Evolutionary conservation across 345 rosid species (phyloP), one percentile per base, ranked within the genome.

Genomic region (Noccaea bulbosa): DNA sequence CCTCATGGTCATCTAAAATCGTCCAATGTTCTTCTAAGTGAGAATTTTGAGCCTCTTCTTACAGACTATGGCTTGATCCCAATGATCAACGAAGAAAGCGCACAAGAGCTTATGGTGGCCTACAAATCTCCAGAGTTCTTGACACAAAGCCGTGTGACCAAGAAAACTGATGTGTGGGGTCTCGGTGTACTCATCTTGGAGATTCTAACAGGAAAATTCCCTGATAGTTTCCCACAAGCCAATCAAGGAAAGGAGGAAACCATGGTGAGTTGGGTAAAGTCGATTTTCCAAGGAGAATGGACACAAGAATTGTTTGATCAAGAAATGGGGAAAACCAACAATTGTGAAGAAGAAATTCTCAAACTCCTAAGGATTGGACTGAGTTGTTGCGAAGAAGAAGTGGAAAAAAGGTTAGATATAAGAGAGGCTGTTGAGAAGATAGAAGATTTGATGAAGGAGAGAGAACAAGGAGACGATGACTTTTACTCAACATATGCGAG

Each of bases 1-100:
- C 85, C 98, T 4, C 98, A 94, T 30, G 99, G 99, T 14, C 99
- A 94, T 75, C 81, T 94, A 11, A 94, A 89, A 80, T 94, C 99
- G 30, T 85, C 96, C 0, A 94, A 91, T 41, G 79, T 94, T 76
- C 92, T 94, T 61, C 79, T 94, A 5, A 63, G 35, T 3, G 75
- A 82, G 11, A 68, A 81, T 15, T 65, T 57, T 5, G 92, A 91
- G 48, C 95, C 99, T 4, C 65, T 89, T 16, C 81, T 94, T 58
- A 62, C 81, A 0, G 97, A 94, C 48, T 94, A 91, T 41, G 93
- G 84, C 4, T 81, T 94, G 45, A 75, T 80, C 69, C 96, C 96
- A 1, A 78, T 88, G 52, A 84, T 88, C 72, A 94, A 94, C 69
- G 93, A 82, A 61, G 99, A 94, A 59, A 81, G 70, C 7, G 86